phyloP scores from a whole-genome alignment of 306 rosid genomes.

The Acacia acuminata region DNA sequence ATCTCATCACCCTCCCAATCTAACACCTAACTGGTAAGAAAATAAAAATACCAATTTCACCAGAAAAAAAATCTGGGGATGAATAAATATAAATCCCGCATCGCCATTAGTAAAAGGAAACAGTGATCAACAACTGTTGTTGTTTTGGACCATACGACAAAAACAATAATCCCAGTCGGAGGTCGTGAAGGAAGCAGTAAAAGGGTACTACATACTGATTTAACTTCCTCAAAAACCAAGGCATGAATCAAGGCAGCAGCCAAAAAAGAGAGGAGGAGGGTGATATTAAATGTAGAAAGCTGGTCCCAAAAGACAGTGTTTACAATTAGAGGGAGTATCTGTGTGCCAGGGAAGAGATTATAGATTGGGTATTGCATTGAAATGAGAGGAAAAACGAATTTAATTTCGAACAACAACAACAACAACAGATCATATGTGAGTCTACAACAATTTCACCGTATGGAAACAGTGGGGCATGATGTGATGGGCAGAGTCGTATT shows the following conservation, averaged over 20 bases:
- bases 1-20: background rate
- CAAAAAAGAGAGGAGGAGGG: background rate
- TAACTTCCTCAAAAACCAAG: background rate
- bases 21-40: background rate
- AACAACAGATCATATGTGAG: too few species aligned
- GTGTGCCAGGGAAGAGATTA: conserved; percentile 32
- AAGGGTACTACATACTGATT: background rate
- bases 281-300: conserved; percentile 1
- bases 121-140: background rate
- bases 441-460: background rate
- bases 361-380: background rate
- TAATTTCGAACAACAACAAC: background rate
- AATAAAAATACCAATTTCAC: too few species aligned
- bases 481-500: conserved; percentile 36
- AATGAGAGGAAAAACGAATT: background rate
- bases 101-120: too few species aligned
- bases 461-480: conserved; percentile 28
- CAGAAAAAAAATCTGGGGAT: background rate
- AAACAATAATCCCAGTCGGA: background rate
- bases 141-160: too few species aligned
- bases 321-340: conserved; percentile 7
- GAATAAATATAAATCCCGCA: too few species aligned
- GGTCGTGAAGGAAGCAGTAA: background rate
- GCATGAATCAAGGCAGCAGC: background rate
- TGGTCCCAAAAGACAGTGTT: conserved; percentile 40